Evolutionary conservation across 163 green algal genomes (phyloP).

Genomic region (Coccomyxa subellipsoidea): DNA sequence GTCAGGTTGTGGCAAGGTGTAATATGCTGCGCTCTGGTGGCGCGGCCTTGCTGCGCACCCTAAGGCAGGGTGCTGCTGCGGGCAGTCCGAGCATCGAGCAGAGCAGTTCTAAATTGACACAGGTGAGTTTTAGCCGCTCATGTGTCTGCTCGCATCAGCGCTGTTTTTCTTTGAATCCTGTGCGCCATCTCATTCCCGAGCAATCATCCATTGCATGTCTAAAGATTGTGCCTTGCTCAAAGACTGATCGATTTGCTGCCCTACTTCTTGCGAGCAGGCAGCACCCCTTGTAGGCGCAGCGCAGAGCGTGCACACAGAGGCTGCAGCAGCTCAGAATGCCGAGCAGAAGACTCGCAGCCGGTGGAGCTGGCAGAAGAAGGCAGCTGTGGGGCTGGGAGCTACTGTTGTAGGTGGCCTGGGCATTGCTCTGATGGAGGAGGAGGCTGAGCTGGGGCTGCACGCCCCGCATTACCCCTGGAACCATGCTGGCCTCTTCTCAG

Average conservation of each 20-base stretch:
- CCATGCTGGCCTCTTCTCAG: conserved; percentile 84
- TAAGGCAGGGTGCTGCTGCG: conserved; percentile 9
- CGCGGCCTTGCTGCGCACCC: background rate
- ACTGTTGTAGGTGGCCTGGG: conserved; percentile 28
- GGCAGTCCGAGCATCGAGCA: background rate
- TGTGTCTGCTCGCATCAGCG: background rate
- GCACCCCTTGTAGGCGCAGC: background rate
- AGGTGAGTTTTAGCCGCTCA: background rate
- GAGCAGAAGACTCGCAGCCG: conserved; percentile 5
- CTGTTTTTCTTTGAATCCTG: background rate
- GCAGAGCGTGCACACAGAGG: conserved; percentile 6
- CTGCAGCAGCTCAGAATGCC: background rate
- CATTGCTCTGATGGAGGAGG: conserved; percentile 67
- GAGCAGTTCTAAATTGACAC: background rate
- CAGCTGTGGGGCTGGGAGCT: background rate
- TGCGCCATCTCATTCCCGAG: background rate
- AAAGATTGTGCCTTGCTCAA: too few relatives aligned
- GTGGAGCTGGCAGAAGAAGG: conserved; percentile 9
- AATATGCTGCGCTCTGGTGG: conserved; percentile 15
- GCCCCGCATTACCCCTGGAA: conserved; percentile 81
- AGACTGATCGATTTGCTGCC: too few relatives aligned
- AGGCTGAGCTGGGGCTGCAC: conserved; percentile 90
- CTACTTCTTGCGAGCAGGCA: background rate
- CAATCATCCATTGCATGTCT: background rate
- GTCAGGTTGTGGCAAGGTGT: background rate